Conservation (phyloP, 495 filamentous ascomycete species). For the Penicillium daleae region DNA sequence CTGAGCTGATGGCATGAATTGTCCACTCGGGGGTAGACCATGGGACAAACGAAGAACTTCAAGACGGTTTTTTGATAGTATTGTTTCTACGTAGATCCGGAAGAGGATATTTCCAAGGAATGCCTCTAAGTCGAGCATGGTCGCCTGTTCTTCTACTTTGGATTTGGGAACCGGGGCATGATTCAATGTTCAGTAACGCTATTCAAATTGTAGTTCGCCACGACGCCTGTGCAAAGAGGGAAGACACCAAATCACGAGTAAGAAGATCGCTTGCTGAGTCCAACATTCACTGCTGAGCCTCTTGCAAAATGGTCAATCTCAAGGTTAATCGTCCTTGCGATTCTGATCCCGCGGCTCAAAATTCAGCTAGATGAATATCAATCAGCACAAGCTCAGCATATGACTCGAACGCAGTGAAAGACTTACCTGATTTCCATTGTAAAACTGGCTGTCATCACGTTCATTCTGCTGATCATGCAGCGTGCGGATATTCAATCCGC, state of each 20-base stretch:
- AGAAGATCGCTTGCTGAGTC: background rate
- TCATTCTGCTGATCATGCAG: conserved; percentile 57
- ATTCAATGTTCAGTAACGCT: background rate
- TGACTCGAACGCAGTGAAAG: background rate
- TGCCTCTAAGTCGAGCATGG: background rate
- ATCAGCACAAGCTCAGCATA: background rate
- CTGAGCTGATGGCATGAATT: conserved; percentile 11
- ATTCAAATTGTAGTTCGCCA: background rate
- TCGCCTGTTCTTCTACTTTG: background rate
- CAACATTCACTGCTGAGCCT: background rate
- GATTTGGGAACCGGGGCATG: background rate
- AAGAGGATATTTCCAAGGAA: background rate
- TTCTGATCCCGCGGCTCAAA: conserved; percentile 75
- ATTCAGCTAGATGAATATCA: conserved; percentile 57
- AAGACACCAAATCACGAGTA: background rate
- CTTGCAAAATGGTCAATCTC: background rate
- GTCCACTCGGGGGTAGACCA: conserved; percentile 3
- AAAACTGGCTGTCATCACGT: conserved; percentile 65
- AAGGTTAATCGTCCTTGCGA: conserved; percentile 35
- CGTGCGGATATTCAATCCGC: conserved; percentile 55
- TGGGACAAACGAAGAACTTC: conserved; percentile 3
- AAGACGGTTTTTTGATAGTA: background rate
- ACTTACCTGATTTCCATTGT: conserved; percentile 87
- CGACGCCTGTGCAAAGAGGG: conserved; percentile 6
- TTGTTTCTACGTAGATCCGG: background rate